A percentile compares a stretch with the other conserved stretches of the same genome.
Conservation (phyloP, 345 rosid genomes). For the Citrus hindsii region DNA sequence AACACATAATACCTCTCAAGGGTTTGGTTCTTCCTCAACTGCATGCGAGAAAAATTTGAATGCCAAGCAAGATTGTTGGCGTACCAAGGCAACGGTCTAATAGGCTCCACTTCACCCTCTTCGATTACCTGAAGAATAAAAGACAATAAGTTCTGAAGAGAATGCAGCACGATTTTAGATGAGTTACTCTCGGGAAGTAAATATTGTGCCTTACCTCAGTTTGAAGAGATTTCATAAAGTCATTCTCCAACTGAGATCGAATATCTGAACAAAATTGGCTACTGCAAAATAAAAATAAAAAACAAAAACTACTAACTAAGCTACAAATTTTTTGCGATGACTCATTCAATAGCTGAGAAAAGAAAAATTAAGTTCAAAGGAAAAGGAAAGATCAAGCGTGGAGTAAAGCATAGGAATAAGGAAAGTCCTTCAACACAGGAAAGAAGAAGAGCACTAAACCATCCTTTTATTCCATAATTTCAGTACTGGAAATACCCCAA, state of each 20-base stretch:
- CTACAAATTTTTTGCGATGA: neutral
- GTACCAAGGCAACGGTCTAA: constrained; percentile 90
- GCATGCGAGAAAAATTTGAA: constrained; percentile 87
- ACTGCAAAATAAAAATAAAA: constrained; percentile 42
- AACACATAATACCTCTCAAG: constrained; percentile 67
- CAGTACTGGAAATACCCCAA: neutral
- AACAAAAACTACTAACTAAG: neutral
- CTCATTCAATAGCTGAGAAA: neutral
- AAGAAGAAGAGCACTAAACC: neutral
- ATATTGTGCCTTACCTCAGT: constrained; percentile 46
- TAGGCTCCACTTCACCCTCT: constrained; percentile 67
- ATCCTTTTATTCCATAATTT: neutral
- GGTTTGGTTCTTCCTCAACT: constrained; percentile 80
- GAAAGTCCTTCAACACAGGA: neutral
- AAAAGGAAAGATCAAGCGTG: neutral
- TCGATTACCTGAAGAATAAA: constrained; percentile 44
- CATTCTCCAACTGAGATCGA: constrained; percentile 69
- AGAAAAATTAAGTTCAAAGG: neutral
- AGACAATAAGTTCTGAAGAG: neutral
- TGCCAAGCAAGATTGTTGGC: constrained; percentile 93
- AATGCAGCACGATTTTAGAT: constrained; percentile 1
- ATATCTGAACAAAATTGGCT: constrained; percentile 80
- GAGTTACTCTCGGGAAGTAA: neutral
- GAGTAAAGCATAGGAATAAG: neutral
- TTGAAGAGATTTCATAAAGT: constrained; percentile 72